Evolutionary conservation across 2,329 filamentous ascomycete genomes (phyloP), one percentile per base, ranked within the genome.

Genomic region (Davidsoniella eucalypti): DNA sequence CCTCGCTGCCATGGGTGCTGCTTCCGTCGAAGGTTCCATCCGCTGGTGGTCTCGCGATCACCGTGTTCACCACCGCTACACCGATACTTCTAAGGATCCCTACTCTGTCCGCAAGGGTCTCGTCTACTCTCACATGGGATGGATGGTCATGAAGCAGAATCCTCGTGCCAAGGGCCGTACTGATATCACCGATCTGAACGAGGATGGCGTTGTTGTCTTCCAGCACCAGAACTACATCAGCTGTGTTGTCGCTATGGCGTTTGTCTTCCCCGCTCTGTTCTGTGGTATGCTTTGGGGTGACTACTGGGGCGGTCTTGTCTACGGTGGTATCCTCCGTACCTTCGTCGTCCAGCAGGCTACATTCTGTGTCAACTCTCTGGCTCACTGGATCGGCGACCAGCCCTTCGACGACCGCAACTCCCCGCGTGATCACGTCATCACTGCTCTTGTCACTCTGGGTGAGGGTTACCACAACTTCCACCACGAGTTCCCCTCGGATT

Each of bases 391-490:
- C 61, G 86, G 87, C 55, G 87, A 93, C 59, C 86, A 93, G 70
- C 87, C 87, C 54, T 93, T 93, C 63, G 86, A 93, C 59, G 87
- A 93, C 74, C 83, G 85, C 67, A 90, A 93, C 77, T 87, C 83
- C 54, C 87, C 86, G 56, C 82, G 87, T 64, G 86, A 93, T 61
- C 85, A 93, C 67, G 75, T 90, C 62, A 78, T 93, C 66, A 93
- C 86, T 39, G 86, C 86, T 42, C 69, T 93, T 16, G 80, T 87
- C 58, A 93, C 86, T 41, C 80, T 93, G 18, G 86, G 86, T 45
- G 86, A 88, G 68, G 86, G 86, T 26, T 93, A 93, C 70, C 86
- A 93, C 75, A 93, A 93, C 75, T 93, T 93, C 75, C 86, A 93
- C 69, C 86, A 93, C 73, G 86, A 93, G 66, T 93, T 93, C 69